Percentiles rank a stretch among this genome's conserved stretches.
Evolutionary conservation across 2,329 filamentous ascomycete genomes (phyloP).

Genomic region (Pyricularia grisea): DNA sequence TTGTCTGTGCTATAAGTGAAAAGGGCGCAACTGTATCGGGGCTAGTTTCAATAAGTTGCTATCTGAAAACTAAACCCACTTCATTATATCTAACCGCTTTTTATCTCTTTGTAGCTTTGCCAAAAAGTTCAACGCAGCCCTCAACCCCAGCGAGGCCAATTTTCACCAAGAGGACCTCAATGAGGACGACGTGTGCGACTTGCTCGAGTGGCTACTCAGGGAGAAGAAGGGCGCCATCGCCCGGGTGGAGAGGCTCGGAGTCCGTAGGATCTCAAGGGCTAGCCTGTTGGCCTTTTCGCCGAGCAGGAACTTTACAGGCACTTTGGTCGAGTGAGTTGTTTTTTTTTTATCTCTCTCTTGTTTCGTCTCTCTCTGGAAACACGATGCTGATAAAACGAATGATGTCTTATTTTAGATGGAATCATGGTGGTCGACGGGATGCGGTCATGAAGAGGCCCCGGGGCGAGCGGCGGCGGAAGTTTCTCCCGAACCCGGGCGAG

Average conservation of each 20-base stretch:
- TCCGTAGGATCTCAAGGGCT: constrained; percentile 15
- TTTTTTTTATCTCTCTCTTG: too few relatives aligned
- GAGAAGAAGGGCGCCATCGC: constrained; percentile 15
- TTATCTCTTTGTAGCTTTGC: constrained; percentile 12
- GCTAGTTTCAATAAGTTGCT: too few relatives aligned
- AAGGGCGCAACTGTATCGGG: too few relatives aligned
- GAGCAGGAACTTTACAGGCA: constrained; percentile 14
- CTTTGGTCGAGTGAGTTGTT: constrained; percentile 14
- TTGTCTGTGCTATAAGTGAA: too few relatives aligned
- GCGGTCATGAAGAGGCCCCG: background rate
- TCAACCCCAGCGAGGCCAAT: constrained; percentile 12
- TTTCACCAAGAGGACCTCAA: constrained; percentile 11
- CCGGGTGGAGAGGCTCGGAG: constrained; percentile 16
- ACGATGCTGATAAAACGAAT: too few relatives aligned
- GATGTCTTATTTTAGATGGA: background rate
- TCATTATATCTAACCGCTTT: background rate
- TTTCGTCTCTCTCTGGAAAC: too few relatives aligned
- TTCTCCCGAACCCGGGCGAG: too few relatives aligned
- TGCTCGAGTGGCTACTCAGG: constrained; percentile 15
- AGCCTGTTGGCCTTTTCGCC: constrained; percentile 17
- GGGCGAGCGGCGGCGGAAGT: background rate
- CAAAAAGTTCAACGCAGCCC: constrained; percentile 18
- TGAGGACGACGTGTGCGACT: constrained; percentile 15
- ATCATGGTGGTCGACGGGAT: background rate
- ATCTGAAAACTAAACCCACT: too few relatives aligned